Base-by-base conservation (phyloP, 2,329 filamentous ascomycete genomes). In the Aureobasidium sp. region DNA sequence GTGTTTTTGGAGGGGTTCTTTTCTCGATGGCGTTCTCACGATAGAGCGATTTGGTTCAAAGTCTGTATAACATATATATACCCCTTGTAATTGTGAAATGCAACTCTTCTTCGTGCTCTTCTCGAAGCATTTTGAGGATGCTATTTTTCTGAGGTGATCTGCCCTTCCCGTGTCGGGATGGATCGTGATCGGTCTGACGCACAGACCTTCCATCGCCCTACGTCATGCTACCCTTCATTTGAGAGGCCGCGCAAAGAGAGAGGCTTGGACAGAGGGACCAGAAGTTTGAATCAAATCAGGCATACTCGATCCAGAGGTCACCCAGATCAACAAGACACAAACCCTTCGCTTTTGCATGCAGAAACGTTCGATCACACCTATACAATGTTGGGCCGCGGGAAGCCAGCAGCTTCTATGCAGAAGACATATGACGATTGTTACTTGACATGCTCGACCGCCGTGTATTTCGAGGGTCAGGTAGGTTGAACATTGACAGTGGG, bases 341-440 rank as follows among this genome's bases (percentile, higher is more conserved):
- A 8, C 21, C 21, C 21, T 32, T 27, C 39, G 27, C 2, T 34
- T 21, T 25, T 30, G 39, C 41, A 45, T 57, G 53, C 29, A 45
- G 53, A 27, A 11, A 36, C 11, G 16, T 9, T 21, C 37, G 7
- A 11, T 3, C 4, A 16, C 21, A 5, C 16, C 8, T 3, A 44
- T 6, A 36, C 30, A 39, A 61, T 61, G 39, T 81, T 80, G 77
- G 82, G 82, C 77, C 79, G 80, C 71, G 78, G 78, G 73, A 85
- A 85, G 71, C 79, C 81, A 65, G 81, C 86, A 72, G 85, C 88
- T 75, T 85, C 86, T 65, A 85, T 97, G 74, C 93, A 97, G 78
- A 97, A 96, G 82, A 96, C 91, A 61, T 97, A 97, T 77, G 93
- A 97, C 78, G 91, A 97, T 75, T 92, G 89, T 75, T 97, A 96